Conservation (phyloP, 805 yeast genomes). For the Nakazawaea siamensis region DNA sequence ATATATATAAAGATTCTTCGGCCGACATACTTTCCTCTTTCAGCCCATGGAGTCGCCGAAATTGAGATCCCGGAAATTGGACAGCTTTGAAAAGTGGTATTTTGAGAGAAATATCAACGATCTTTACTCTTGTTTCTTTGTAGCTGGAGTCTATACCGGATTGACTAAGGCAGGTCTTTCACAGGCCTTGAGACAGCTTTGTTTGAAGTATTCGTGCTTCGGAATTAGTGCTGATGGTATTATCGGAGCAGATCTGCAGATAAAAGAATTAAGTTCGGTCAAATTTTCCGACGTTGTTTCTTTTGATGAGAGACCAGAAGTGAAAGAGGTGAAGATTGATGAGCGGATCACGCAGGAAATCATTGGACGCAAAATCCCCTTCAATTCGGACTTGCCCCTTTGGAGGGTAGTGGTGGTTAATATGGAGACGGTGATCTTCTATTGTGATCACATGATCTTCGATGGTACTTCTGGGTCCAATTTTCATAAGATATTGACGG, state of each 20-base stretch:
- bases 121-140: conserved; percentile 5
- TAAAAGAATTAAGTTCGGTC: not conserved
- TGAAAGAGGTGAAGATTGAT: not conserved
- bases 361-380: not conserved
- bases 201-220: conserved; percentile 9
- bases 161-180: conserved; percentile 6
- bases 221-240: not conserved
- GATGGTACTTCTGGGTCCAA: conserved; percentile 27
- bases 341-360: not conserved
- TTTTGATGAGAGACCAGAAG: not conserved
- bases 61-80: no score
- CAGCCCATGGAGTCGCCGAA: no score
- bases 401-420: conserved; percentile 17
- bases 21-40: no score
- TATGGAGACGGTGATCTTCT: conserved; percentile 13
- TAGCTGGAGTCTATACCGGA: conserved; percentile 5
- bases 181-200: conserved; percentile 11
- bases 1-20: no score
- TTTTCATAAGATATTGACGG: no score
- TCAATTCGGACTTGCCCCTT: conserved; percentile 11
- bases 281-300: conserved; percentile 5
- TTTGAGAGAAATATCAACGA: conserved; percentile 3
- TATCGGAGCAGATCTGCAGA: not conserved
- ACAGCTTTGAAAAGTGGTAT: no score
- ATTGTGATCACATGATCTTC: conserved; percentile 22